Base-by-base conservation (phyloP, 306 rosid genomes). In the Glycine soja region DNA sequence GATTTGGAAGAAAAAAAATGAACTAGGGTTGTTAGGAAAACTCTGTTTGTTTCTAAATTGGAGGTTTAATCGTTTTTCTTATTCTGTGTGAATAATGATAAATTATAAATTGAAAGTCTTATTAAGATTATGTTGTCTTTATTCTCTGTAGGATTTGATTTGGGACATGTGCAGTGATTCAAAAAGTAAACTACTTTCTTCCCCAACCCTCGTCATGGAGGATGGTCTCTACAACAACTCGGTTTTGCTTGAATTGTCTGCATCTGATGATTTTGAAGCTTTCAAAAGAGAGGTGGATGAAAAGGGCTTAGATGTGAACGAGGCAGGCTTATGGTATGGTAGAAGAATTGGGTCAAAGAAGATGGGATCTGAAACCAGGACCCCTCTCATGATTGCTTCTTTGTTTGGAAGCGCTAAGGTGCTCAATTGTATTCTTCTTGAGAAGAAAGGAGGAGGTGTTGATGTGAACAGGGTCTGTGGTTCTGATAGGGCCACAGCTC, bases 371-470 rank as follows among this genome's bases (percentile, higher is more conserved):
- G 98, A 93, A 77, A 88, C 90, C 73, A 85, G 99, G 85, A 96
- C 99, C 5, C 97, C 99, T 0, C 91, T 96, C 34, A 92, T 93
- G 98, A 92, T 96, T 75, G 99, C 99, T 77, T 85, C 99, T 62
- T 74, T 93, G 90, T 96, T 82, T 65, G 99, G 99, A 46, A 96
- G 93, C 89, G 73, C 74, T 0, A 88, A 70, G 82, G 94, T 96
- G 73, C 62, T 92, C 78, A 92, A 86, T 74, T 89, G 90, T 87
- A 80, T 93, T 68, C 30, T 24, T 24, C 15, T 96, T 63, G 89
- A 89, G 67, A 24, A 24, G 30, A 63, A 90, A 3, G 88, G 30
- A 24, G 30, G 88, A 58, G 86, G 58, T 87, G 93, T 61, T 82
- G 93, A 93, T 88, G 97, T 93, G 54, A 96, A 96, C 70, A 75